Percentiles rank a stretch among this genome's conserved stretches.
Conservation (phyloP, 352 stramenopile genomes). For the Albugo candida region DNA sequence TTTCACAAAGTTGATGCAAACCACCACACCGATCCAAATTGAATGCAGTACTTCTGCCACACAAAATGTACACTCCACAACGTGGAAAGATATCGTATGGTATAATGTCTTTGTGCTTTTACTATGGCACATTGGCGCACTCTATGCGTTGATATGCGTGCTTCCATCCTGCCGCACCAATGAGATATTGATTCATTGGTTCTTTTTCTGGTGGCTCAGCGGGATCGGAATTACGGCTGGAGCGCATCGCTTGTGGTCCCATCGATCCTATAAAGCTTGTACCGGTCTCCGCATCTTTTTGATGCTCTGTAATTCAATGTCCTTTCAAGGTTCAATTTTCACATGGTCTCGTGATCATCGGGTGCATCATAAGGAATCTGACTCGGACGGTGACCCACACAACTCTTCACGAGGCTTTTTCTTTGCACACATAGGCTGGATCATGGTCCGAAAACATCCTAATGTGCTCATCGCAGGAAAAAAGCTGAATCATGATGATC, state of each 20-base stretch:
- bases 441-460: slow-evolving; percentile 96
- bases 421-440: slow-evolving; percentile 98
- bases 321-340: slow-evolving; percentile 92
- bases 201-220: slow-evolving; percentile 41
- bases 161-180: slow-evolving; percentile 20
- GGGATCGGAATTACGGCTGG: slow-evolving; percentile 95
- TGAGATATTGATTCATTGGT: slow-evolving; percentile 43
- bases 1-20: too few relatives aligned
- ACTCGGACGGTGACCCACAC: slow-evolving; percentile 89
- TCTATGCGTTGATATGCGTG: slow-evolving; percentile 52
- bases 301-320: slow-evolving; percentile 97
- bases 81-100: slow-evolving; percentile 62
- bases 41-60: too few relatives aligned
- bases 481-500: slow-evolving; percentile 91
- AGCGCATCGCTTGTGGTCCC: slow-evolving; percentile 93
- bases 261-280: slow-evolving; percentile 90
- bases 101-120: slow-evolving; percentile 59
- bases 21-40: too few relatives aligned
- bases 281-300: slow-evolving; percentile 83
- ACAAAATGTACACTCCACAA: too few relatives aligned
- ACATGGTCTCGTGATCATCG: slow-evolving; percentile 98
- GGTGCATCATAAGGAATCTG: slow-evolving; percentile 97
- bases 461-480: slow-evolving; percentile 71
- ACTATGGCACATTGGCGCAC: slow-evolving; percentile 44
- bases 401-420: slow-evolving; percentile 96